A percentile compares a stretch with the other conserved stretches of the same genome.
These are phyloP conservation scores for Trypanosoma boissoni DNA, from an alignment of 208 protist genomes.

Conservation along the genomic window DNA sequence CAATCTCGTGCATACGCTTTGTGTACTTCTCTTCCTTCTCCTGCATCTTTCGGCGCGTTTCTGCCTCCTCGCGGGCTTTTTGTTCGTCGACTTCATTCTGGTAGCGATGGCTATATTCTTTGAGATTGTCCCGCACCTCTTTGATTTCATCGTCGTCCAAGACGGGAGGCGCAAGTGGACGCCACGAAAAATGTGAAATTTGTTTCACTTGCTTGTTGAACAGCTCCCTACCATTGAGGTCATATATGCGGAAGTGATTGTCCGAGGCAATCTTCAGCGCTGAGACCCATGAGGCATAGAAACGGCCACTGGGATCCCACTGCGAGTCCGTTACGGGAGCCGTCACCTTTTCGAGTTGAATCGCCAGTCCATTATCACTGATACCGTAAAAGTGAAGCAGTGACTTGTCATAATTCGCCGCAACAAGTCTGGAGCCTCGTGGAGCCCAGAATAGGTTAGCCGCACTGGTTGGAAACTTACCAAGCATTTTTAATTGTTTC, in stretches of 20 bases:
- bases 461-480: slow-evolving; percentile 52
- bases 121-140: slow-evolving; percentile 47
- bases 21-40: slow-evolving; percentile 73
- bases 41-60: slow-evolving; percentile 36
- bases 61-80: slow-evolving; percentile 39
- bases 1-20: slow-evolving; percentile 72
- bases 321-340: slow-evolving; percentile 66
- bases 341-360: slow-evolving; percentile 63
- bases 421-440: slow-evolving; percentile 57
- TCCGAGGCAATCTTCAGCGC: slow-evolving; percentile 49
- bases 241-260: slow-evolving; percentile 83
- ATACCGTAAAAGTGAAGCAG: slow-evolving; percentile 80
- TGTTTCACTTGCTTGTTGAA: slow-evolving; percentile 54
- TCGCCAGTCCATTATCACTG: slow-evolving; percentile 57
- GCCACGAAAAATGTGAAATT: slow-evolving; percentile 87
- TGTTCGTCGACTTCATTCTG: slow-evolving; percentile 42
- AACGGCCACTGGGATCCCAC: slow-evolving; percentile 91
- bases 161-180: slow-evolving; percentile 76
- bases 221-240: slow-evolving; percentile 72
- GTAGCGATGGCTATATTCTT: slow-evolving; percentile 68
- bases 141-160: slow-evolving; percentile 53
- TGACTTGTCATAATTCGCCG: slow-evolving; percentile 82
- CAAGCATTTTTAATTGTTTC: slow-evolving; percentile 73
- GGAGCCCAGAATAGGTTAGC: slow-evolving; percentile 85
- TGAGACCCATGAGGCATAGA: slow-evolving; percentile 82